Evolutionary conservation across 768 basidiomycete genomes (phyloP), one percentile per base, ranked within the genome.

Genomic region (Leccinellum albellum): DNA sequence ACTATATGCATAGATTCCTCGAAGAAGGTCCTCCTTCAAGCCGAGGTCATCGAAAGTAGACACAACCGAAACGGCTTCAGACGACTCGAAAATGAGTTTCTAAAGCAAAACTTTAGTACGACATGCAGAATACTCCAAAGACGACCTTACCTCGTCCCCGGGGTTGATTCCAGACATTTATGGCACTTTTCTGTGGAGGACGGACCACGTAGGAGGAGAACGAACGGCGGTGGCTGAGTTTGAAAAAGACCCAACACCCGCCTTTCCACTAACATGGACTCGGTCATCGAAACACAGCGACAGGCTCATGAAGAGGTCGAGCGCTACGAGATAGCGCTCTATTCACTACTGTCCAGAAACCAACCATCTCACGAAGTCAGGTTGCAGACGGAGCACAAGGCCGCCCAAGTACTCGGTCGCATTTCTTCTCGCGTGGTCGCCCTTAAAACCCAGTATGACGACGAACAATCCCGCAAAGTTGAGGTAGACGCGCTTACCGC

Each of bases 1-100:
- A 92, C 96, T 96, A 79, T 98, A 98, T 56, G 94, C 96, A 75
- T 98, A 98, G 72, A 99, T 91, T 65, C 97, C 97, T 64, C 97
- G 87, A 55, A 98, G 76, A 53, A 99, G 85, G 74, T 98, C 94
- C 68, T 94, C 90, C 79, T 98, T 98, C 70, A 99, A 76, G 65
- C 88, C 83, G 46, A 94, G 84, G 78, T 93, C 91, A 68, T 93
- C 91, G 68, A 93, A 93, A 6, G 91, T 92, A 48, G 89, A 91
- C 63, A 96, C 82, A 46, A 91, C 90, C 28, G 88, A 87, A 62
- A 97, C 87, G 13, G 90, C 87, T 74, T 96, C 94, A 45, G 93
- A 94, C 44, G 94, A 95, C 76, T 96, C 94, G 64, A 96, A 96
- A 4, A 95, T 87, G 60, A 95, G 87, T 89, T 94, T 94, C 83